Evolutionary conservation across 257 asterid species (phyloP).

Genomic region (Fraxinus excelsior): DNA sequence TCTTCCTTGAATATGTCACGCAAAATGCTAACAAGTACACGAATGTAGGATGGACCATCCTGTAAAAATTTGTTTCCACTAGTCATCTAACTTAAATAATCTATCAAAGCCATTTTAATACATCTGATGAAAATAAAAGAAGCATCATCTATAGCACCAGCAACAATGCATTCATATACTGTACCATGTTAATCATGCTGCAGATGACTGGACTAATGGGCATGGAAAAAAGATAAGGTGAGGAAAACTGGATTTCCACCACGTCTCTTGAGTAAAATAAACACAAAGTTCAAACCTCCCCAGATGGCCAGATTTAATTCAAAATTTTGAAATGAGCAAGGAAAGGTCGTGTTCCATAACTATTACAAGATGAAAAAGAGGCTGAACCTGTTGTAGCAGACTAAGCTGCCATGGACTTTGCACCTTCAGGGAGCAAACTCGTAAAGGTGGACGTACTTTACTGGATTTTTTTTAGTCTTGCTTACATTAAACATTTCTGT

Average conservation of each 20-base stretch:
- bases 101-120: constrained; percentile 13
- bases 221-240: not conserved
- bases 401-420: not conserved
- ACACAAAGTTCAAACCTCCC: not conserved
- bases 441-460: not conserved
- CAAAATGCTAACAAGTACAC: constrained; percentile 74
- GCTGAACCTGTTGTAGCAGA: constrained; percentile 3
- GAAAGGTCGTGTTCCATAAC: not conserved
- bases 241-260: not conserved
- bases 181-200: constrained; percentile 17
- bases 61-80: constrained; percentile 36
- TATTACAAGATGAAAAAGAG: not conserved
- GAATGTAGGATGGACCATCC: constrained; percentile 88
- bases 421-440: not conserved
- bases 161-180: constrained; percentile 15
- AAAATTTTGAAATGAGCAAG: not conserved
- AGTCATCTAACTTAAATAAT: constrained; percentile 13
- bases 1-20: constrained; percentile 85
- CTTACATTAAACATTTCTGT: not conserved
- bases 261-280: not conserved
- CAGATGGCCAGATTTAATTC: not conserved
- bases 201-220: not conserved
- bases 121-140: not conserved
- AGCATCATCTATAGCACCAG: constrained; percentile 1
- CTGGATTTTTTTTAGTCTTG: not conserved